Evolutionary conservation across 306 rosid genomes (phyloP).

Genomic region (Carpinus fangiana): DNA sequence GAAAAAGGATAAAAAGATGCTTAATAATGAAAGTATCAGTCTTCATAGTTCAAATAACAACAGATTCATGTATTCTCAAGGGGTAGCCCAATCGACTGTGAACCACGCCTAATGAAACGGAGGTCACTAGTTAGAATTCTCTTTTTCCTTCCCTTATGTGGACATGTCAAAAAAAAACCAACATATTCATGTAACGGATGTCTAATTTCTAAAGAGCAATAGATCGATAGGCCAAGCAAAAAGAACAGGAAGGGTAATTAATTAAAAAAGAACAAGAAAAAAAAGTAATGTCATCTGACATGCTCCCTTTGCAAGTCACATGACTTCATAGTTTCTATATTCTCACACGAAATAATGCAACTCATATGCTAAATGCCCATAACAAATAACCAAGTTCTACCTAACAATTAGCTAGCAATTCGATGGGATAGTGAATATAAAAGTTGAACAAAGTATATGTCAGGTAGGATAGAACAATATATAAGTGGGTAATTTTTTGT

Average conservation of each 20-base stretch:
- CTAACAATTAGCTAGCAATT: too few species aligned
- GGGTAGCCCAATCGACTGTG: too few species aligned
- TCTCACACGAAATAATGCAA: background rate
- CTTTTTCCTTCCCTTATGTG: too few species aligned
- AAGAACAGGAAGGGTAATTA: too few species aligned
- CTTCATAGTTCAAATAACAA: background rate
- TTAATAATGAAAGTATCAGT: background rate
- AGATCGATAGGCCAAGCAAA: background rate
- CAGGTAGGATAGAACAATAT: background rate
- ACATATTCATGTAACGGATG: background rate
- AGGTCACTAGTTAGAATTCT: too few species aligned
- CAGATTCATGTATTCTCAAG: background rate
- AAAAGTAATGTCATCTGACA: constrained; percentile 4
- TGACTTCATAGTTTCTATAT: background rate
- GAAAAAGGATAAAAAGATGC: constrained; percentile 14
- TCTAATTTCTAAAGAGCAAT: background rate
- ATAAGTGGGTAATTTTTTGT: background rate
- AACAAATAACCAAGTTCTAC: background rate
- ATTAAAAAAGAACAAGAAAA: background rate
- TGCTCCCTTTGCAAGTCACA: background rate
- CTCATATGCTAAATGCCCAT: background rate
- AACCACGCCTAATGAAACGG: too few species aligned
- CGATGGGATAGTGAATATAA: too few species aligned
- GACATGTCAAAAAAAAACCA: too few species aligned
- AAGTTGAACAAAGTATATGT: too few species aligned